phyloP scores from a whole-genome alignment of 495 filamentous ascomycete species.

The Chaetomium cochliodes region DNA sequence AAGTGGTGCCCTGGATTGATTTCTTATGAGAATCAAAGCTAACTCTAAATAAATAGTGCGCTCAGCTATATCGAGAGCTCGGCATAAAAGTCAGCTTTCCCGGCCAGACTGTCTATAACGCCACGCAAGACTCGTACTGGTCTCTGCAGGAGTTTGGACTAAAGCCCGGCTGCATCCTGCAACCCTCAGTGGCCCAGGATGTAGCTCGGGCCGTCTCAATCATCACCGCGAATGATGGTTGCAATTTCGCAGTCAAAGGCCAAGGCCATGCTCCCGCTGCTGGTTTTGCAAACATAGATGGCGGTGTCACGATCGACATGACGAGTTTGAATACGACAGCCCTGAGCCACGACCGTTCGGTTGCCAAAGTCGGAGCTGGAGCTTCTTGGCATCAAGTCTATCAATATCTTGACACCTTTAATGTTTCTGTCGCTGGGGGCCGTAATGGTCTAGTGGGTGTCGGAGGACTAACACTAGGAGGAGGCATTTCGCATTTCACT shows the following conservation, averaged over 20 bases:
- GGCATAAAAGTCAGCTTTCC: not conserved
- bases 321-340: constrained; percentile 26
- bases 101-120: not conserved
- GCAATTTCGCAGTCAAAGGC: constrained; percentile 10
- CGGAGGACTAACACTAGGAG: constrained; percentile 47
- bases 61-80: not conserved
- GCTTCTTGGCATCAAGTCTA: constrained; percentile 41
- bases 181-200: not conserved
- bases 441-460: constrained; percentile 42
- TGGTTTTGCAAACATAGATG: constrained; percentile 34
- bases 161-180: constrained; percentile 3
- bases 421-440: constrained; percentile 41
- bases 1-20: not conserved
- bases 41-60: not conserved
- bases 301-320: constrained; percentile 50
- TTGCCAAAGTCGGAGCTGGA: constrained; percentile 33
- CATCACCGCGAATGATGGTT: not conserved
- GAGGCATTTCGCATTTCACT: constrained; percentile 46
- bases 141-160: not conserved
- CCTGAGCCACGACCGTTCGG: constrained; percentile 23
- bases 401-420: constrained; percentile 33
- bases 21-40: not conserved
- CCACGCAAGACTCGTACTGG: not conserved
- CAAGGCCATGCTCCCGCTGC: constrained; percentile 12
- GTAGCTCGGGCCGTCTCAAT: constrained; percentile 1